Conservation (phyloP, 768 basidiomycete genomes). For the Phlebiopsis flavidoalba region DNA sequence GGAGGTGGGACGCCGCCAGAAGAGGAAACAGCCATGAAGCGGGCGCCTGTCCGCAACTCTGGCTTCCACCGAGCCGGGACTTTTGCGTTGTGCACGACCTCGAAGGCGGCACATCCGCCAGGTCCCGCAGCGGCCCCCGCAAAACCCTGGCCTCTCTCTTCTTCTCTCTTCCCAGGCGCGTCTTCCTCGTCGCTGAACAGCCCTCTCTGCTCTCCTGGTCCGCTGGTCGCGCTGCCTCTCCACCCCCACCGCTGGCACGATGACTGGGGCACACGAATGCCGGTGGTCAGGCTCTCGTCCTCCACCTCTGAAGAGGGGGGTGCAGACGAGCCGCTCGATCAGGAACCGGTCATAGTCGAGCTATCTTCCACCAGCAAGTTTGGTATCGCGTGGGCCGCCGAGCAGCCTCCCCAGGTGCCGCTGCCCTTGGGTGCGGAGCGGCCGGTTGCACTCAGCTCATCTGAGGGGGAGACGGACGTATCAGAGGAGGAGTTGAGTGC, state of each 20-base stretch:
- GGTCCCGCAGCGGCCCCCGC: background rate
- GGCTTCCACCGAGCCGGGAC: constrained; percentile 8
- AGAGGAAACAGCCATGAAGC: background rate
- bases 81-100: constrained; percentile 10
- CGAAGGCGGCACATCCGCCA: constrained; percentile 10
- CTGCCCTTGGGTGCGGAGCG: constrained; percentile 34
- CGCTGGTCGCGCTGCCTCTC: constrained; percentile 9
- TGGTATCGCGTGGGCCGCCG: constrained; percentile 53
- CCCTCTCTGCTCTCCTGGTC: background rate
- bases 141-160: background rate
- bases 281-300: constrained; percentile 48
- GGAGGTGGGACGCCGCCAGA: constrained; percentile 1
- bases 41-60: constrained; percentile 4
- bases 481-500: constrained; percentile 38
- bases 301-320: constrained; percentile 32
- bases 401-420: constrained; percentile 35
- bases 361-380: constrained; percentile 51
- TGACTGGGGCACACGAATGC: constrained; percentile 30
- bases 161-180: constrained; percentile 2
- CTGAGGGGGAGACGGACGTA: constrained; percentile 45
- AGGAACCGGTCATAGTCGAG: constrained; percentile 43
- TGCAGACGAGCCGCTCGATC: constrained; percentile 32
- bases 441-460: constrained; percentile 38
- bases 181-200: background rate
- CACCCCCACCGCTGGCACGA: constrained; percentile 12